A percentile compares a stretch with the other conserved stretches of the same genome.
phyloP scores from a whole-genome alignment of 495 filamentous ascomycete species.

The Aspergillus ellipticus region DNA sequence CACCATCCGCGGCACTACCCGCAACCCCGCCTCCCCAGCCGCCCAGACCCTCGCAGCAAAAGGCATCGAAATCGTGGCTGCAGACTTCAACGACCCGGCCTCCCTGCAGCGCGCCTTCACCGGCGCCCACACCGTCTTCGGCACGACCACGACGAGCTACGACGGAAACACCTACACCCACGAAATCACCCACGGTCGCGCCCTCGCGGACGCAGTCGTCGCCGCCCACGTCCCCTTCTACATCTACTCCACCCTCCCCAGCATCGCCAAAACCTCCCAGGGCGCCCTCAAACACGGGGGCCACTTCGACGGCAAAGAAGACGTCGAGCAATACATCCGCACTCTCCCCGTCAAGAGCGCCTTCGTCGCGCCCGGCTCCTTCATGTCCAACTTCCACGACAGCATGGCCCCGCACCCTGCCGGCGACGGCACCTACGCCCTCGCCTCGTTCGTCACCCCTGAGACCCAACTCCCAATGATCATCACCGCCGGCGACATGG shows the following conservation, averaged over 20 bases:
- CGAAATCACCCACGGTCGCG: slow-evolving; percentile 38
- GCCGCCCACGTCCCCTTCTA: slow-evolving; percentile 37
- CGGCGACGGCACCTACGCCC: slow-evolving; percentile 19
- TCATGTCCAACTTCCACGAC: slow-evolving; percentile 47
- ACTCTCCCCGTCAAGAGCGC: slow-evolving; percentile 37
- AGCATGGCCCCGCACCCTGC: slow-evolving; percentile 13
- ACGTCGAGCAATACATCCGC: slow-evolving; percentile 38
- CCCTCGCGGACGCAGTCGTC: slow-evolving; percentile 41
- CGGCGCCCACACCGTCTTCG: slow-evolving; percentile 44
- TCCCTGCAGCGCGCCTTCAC: slow-evolving; percentile 38
- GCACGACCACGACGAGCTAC: slow-evolving; percentile 37
- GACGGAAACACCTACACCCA: slow-evolving; percentile 23
- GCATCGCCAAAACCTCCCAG: slow-evolving; percentile 14
- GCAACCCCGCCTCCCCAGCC: neutral
- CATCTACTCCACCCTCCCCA: slow-evolving; percentile 45
- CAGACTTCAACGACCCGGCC: slow-evolving; percentile 29
- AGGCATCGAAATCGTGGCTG: slow-evolving; percentile 32
- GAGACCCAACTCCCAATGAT: slow-evolving; percentile 38
- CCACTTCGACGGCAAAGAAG: slow-evolving; percentile 35
- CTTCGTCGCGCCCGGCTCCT: slow-evolving; percentile 41
- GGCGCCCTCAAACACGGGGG: slow-evolving; percentile 8
- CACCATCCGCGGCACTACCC: slow-evolving; percentile 6
- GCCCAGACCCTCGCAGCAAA: slow-evolving; percentile 4
- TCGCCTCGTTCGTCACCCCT: slow-evolving; percentile 25
- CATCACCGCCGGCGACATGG: slow-evolving; percentile 43